Percentiles rank a stretch among this genome's conserved stretches.
These are phyloP conservation scores for Lactarius hengduanensis DNA, from an alignment of 768 basidiomycete genomes.

Conservation along the genomic window DNA sequence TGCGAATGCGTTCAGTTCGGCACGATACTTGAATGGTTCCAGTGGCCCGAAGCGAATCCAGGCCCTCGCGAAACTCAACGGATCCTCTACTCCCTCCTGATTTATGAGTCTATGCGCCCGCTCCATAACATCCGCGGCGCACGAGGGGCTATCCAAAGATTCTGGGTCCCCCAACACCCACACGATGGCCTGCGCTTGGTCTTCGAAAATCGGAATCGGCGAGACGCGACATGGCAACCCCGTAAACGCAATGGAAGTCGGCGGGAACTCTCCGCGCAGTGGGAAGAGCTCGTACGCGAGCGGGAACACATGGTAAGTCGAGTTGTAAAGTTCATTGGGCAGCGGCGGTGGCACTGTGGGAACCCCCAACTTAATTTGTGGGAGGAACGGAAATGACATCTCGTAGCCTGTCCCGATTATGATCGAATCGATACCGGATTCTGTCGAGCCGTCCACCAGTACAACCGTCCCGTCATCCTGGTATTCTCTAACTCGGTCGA, in stretches of 20 bases:
- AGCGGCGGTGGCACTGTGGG: slow-evolving; percentile 51
- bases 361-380: slow-evolving; percentile 37
- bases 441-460: slow-evolving; percentile 59
- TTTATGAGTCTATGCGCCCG: slow-evolving; percentile 32
- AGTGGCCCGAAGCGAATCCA: slow-evolving; percentile 54
- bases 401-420: slow-evolving; percentile 80
- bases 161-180: slow-evolving; percentile 53
- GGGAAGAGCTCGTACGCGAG: slow-evolving; percentile 72
- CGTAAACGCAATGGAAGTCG: slow-evolving; percentile 59
- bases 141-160: slow-evolving; percentile 48
- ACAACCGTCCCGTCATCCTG: slow-evolving; percentile 45
- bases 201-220: slow-evolving; percentile 78
- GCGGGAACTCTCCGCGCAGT: slow-evolving; percentile 45
- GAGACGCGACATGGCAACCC: slow-evolving; percentile 57
- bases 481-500: slow-evolving; percentile 44
- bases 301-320: slow-evolving; percentile 66
- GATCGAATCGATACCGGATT: slow-evolving; percentile 56
- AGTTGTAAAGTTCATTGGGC: slow-evolving; percentile 56
- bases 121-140: slow-evolving; percentile 48
- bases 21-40: slow-evolving; percentile 70
- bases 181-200: slow-evolving; percentile 65
- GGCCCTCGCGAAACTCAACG: slow-evolving; percentile 45
- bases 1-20: slow-evolving; percentile 53
- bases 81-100: slow-evolving; percentile 34
- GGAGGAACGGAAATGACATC: slow-evolving; percentile 62